Conservation (phyloP, 306 rosid species). For the Dryas octopetala region DNA sequence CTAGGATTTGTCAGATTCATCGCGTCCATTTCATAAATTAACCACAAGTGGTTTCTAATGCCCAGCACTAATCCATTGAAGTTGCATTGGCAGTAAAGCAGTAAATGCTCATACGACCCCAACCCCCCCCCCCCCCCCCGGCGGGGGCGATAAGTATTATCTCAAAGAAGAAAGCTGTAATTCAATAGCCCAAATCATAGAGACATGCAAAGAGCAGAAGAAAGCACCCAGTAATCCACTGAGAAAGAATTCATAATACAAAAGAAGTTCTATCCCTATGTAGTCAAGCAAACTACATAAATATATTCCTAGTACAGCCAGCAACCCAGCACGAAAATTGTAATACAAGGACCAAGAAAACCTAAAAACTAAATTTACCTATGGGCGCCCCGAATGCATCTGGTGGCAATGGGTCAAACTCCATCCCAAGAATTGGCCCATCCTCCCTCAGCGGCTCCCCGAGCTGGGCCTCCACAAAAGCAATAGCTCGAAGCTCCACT, state of each 20-base stretch:
- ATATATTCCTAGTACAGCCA: too few species aligned
- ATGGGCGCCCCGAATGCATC: slow-evolving; percentile 70
- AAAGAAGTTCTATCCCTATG: too few species aligned
- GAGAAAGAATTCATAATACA: neutral
- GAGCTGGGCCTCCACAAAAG: slow-evolving; percentile 70
- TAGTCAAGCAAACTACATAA: too few species aligned
- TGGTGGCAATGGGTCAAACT: slow-evolving; percentile 76
- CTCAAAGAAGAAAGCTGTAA: neutral
- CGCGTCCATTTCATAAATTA: neutral
- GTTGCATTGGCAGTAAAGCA: neutral
- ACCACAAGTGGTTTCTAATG: neutral
- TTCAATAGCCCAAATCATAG: neutral
- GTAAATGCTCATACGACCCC: too few species aligned
- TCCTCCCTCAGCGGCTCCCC: slow-evolving; percentile 65
- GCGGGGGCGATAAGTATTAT: neutral
- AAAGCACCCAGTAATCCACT: neutral
- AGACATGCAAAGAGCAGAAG: neutral
- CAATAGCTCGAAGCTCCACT: slow-evolving; percentile 55
- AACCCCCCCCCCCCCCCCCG: too few species aligned
- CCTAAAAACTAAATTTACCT: slow-evolving; percentile 42
- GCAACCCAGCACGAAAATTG: neutral
- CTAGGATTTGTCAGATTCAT: neutral
- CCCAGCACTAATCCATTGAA: neutral
- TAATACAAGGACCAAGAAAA: neutral
- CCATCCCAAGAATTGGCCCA: slow-evolving; percentile 76